These are phyloP conservation scores for Starmerella ratchasimensis DNA, from an alignment of 805 yeast genomes.

Conservation along the genomic window DNA sequence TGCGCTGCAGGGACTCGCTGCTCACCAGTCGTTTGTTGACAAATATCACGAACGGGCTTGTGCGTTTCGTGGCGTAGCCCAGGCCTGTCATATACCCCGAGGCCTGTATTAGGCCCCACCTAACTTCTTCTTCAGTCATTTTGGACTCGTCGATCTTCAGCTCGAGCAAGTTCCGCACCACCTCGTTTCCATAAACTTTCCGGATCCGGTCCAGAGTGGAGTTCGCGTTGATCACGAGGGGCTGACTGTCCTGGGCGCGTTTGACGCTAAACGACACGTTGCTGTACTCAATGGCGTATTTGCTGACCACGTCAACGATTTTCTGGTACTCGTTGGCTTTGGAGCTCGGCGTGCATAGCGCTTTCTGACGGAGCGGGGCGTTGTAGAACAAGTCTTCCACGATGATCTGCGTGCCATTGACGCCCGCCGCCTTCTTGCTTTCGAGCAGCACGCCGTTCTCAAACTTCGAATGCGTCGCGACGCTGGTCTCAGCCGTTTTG, in stretches of 20 bases:
- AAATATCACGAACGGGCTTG: conserved; percentile 59
- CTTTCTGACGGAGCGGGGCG: conserved; percentile 59
- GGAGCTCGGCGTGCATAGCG: conserved; percentile 29
- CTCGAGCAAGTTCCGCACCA: background rate
- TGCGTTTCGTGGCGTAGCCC: conserved; percentile 54
- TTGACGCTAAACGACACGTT: conserved; percentile 58
- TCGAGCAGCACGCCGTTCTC: conserved; percentile 48
- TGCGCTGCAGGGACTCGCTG: conserved; percentile 66
- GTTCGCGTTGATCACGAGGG: conserved; percentile 39
- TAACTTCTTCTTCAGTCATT: conserved; percentile 41
- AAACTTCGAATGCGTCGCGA: conserved; percentile 64
- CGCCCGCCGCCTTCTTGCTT: conserved; percentile 65
- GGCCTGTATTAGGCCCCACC: conserved; percentile 39
- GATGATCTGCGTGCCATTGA: conserved; percentile 65
- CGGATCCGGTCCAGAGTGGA: conserved; percentile 56
- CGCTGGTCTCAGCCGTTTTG: conserved; percentile 41
- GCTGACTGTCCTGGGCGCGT: conserved; percentile 61
- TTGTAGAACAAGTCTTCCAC: conserved; percentile 88
- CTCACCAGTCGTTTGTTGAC: conserved; percentile 72
- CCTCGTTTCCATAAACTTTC: conserved; percentile 45
- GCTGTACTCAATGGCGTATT: conserved; percentile 62
- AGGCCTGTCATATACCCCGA: conserved; percentile 57
- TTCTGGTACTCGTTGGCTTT: conserved; percentile 47
- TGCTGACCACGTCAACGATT: conserved; percentile 69
- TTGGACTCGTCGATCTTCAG: conserved; percentile 30